A percentile compares a stretch with the other conserved stretches of the same genome.
Conservation (phyloP, 331 rosid species). For the Erythrophleum ivorense region DNA sequence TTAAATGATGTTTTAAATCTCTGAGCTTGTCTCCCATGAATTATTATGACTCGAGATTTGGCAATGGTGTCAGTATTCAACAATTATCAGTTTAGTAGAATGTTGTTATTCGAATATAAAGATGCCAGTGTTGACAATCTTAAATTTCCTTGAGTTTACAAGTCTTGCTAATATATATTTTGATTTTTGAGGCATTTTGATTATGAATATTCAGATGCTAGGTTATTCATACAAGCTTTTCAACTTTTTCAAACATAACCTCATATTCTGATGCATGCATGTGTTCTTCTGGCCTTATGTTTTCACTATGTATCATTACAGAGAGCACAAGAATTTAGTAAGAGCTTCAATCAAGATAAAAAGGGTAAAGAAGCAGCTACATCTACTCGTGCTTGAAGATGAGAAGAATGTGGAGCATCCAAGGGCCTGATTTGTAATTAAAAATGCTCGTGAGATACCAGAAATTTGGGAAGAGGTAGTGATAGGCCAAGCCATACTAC, state of each 20-base stretch:
- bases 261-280: slow-evolving; percentile 4
- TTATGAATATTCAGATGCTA: background rate
- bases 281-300: slow-evolving; percentile 31
- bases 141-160: background rate
- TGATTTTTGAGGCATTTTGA: background rate
- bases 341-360: slow-evolving; percentile 61
- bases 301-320: slow-evolving; percentile 45
- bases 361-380: slow-evolving; percentile 54
- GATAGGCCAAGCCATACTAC: slow-evolving; percentile 47
- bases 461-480: slow-evolving; percentile 53
- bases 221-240: background rate
- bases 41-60: slow-evolving; percentile 13
- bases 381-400: slow-evolving; percentile 48
- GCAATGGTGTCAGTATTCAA: slow-evolving; percentile 5
- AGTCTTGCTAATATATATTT: background rate
- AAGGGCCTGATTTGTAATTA: slow-evolving; percentile 39
- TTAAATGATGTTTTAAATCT: background rate
- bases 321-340: slow-evolving; percentile 74
- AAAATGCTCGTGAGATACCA: slow-evolving; percentile 50
- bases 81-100: slow-evolving; percentile 3
- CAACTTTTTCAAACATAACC: background rate
- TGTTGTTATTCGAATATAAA: slow-evolving; percentile 26
- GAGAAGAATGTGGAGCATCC: slow-evolving; percentile 38
- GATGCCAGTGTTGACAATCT: background rate
- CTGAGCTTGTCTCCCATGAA: background rate